These are phyloP conservation scores for Emiliania huxleyi DNA, from an alignment of 78 protist genomes.

Conservation along the genomic window DNA sequence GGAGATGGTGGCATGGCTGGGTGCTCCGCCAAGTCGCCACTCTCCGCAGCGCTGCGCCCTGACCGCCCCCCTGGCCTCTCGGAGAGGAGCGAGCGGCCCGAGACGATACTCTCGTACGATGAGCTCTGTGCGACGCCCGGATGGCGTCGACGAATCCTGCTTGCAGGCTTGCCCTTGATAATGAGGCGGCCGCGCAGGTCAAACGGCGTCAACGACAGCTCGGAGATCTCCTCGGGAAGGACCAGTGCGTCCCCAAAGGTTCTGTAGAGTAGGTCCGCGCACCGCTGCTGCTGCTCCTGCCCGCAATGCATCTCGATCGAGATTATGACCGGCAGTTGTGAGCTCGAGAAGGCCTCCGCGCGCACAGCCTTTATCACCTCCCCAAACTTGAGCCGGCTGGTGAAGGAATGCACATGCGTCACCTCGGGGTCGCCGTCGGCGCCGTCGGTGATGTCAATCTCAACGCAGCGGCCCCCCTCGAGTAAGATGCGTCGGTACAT, in stretches of 20 bases:
- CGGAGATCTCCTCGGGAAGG: neutral
- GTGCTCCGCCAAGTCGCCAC: no score
- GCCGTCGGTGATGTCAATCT: conserved; percentile 88
- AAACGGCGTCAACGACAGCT: neutral
- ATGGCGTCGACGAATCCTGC: no score
- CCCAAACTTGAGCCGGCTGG: conserved; percentile 46
- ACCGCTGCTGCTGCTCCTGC: conserved; percentile 13
- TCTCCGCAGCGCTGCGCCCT: no score
- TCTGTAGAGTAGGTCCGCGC: conserved; percentile 12
- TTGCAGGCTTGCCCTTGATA: conserved; percentile 36
- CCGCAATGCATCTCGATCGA: conserved; percentile 50
- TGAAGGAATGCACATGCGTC: conserved; percentile 86
- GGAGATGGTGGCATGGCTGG: no score
- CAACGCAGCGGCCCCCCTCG: conserved; percentile 54
- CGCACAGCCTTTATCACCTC: neutral
- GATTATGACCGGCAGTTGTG: neutral
- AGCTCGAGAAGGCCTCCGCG: neutral
- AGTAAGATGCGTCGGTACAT: conserved; percentile 25
- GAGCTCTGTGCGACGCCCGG: no score
- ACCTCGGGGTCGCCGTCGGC: conserved; percentile 80
- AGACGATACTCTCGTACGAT: no score
- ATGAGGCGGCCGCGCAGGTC: conserved; percentile 12
- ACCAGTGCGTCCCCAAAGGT: neutral
- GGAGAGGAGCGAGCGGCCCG: neutral
- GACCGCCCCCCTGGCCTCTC: no score